phyloP scores from a whole-genome alignment of 495 filamentous ascomycete genomes.

The Penicillium arizonense region DNA sequence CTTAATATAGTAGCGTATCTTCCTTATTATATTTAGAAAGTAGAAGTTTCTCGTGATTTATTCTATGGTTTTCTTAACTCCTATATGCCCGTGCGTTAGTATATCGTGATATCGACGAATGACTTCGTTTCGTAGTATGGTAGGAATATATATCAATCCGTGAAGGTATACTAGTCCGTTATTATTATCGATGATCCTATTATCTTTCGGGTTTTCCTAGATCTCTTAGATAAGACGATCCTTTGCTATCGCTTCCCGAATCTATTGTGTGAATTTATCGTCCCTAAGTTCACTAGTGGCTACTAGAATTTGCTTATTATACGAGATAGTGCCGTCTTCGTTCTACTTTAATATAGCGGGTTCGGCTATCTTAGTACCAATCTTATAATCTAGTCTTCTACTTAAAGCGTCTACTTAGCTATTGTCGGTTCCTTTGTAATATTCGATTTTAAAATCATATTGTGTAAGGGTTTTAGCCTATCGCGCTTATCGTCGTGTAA shows the following conservation, averaged over 20 bases:
- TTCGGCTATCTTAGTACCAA: conserved; percentile 5
- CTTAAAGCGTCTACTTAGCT: conserved; percentile 9
- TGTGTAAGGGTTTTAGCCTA: conserved; percentile 7
- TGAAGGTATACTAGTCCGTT: conserved; percentile 10
- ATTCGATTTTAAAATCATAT: conserved; percentile 15
- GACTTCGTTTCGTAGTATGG: background rate
- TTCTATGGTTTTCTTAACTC: conserved; percentile 7
- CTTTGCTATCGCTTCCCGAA: background rate
- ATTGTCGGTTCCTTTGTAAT: conserved; percentile 15
- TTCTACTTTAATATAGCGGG: conserved; percentile 7
- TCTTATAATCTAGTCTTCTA: conserved; percentile 11
- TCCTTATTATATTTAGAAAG: background rate
- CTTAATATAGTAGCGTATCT: conserved; percentile 8
- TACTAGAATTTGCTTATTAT: conserved; percentile 3
- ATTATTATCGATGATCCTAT: background rate
- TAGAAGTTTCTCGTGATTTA: conserved; percentile 8
- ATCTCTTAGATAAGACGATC: background rate
- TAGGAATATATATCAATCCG: conserved; percentile 6
- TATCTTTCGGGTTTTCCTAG: background rate
- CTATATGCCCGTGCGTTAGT: background rate
- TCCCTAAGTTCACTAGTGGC: background rate
- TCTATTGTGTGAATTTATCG: background rate
- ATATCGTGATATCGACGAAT: conserved; percentile 8
- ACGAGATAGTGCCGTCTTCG: conserved; percentile 3
- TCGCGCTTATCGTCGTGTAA: conserved; percentile 13